Evolutionary conservation across 1,284 basidiomycete species (phyloP), one percentile per base, ranked within the genome.

Genomic region (Gastroboletus turbinatus): DNA sequence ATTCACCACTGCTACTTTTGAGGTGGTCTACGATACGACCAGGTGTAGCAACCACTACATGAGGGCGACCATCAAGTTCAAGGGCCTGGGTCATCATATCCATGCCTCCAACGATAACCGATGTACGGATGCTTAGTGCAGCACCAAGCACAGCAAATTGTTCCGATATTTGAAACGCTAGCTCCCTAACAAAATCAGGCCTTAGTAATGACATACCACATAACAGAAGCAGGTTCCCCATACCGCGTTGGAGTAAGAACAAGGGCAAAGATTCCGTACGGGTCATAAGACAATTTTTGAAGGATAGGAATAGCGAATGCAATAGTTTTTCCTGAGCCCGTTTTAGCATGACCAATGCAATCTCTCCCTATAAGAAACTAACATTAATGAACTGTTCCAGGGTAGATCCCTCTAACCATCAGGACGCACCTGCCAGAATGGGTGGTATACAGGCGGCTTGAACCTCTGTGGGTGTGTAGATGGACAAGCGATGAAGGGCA

Each of bases 281-380:
- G 95, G 72, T 98, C 95, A 4, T 82, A 75, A 0, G 90, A 85
- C 23, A 99, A 81, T 67, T 85, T 86, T 74, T 99, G 95, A 8
- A 99, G 79, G 50, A 98, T 97, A 2, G 97, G 97, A 11, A 99
- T 75, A 1, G 96, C 94, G 65, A 99, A 99, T 0, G 97, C 96
- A 55, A 99, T 87, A 0, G 97, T 99, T 77, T 99, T 99, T 66
- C 96, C 96, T 10, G 92, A 96, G 58, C 96, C 97, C 0, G 96
- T 99, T 76, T 98, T 96, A 1, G 97, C 96, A 60, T 97, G 96
- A 32, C 97, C 97, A 60, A 98, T 93, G 69, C 93, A 96, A 74
- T 99, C 96, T 66, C 56, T 67, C 88, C 93, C 90, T 81, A 50
- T 50, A 49, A 59, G 25, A 39, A 39, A 19, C 30, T 3, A 21